phyloP scores from a whole-genome alignment of 805 yeast species.

The Myxozyma neglecta region DNA sequence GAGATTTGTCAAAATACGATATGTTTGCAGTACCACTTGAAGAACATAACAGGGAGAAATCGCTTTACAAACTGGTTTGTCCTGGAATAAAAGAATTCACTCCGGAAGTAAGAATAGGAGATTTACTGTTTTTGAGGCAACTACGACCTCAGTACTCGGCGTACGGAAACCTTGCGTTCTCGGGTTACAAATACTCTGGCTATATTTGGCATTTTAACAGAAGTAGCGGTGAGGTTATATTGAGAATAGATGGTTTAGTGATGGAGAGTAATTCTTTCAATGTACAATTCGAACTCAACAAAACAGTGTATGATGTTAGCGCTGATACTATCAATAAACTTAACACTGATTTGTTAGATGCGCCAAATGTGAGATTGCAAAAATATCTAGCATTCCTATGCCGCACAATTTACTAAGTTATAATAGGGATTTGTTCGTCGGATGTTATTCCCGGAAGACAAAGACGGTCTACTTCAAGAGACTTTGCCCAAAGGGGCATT shows the following conservation, averaged over 20 bases:
- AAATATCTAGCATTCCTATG: no score
- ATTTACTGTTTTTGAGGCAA: slow-evolving; percentile 17
- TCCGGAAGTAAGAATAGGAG: slow-evolving; percentile 24
- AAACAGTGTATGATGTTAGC: not conserved
- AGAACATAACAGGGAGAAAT: not conserved
- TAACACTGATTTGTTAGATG: not conserved
- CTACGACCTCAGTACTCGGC: slow-evolving; percentile 22
- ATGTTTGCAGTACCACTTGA: slow-evolving; percentile 16
- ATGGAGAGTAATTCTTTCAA: slow-evolving; percentile 22
- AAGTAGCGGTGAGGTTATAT: slow-evolving; percentile 19
- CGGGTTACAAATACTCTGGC: slow-evolving; percentile 20
- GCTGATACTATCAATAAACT: slow-evolving; percentile 8
- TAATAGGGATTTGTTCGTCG: slow-evolving; percentile 18
- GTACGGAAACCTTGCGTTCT: slow-evolving; percentile 11
- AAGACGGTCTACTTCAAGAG: slow-evolving; percentile 18
- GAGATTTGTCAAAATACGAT: slow-evolving; percentile 13
- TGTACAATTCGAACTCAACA: slow-evolving; percentile 16
- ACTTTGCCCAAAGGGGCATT: slow-evolving; percentile 16
- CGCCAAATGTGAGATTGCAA: slow-evolving; percentile 1
- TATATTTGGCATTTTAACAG: slow-evolving; percentile 23
- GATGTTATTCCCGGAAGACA: slow-evolving; percentile 21
- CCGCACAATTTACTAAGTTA: not conserved
- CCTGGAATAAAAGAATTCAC: slow-evolving; percentile 30
- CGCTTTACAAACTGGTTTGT: slow-evolving; percentile 15
- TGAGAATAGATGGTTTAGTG: slow-evolving; percentile 18